Evolutionary conservation across 2,329 filamentous ascomycete species (phyloP), one percentile per base, ranked within the genome.

Genomic region (Lasiodiplodia sp.): DNA sequence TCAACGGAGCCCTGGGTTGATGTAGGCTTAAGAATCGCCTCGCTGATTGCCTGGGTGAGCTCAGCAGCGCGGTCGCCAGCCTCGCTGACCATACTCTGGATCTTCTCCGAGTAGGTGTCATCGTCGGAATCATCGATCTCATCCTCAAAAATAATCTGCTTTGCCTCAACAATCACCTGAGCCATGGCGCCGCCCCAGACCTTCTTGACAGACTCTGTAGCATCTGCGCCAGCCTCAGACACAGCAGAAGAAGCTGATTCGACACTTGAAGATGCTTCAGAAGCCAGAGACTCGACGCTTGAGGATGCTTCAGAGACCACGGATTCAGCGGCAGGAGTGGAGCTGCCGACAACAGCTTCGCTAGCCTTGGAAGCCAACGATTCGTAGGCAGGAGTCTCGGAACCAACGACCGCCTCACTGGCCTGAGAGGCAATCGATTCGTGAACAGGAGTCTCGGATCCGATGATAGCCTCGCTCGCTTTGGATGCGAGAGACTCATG

Each of bases 171-270:
- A 57, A 86, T 75, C 47, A 82, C 77, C 72, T 87, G 82, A 56
- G 86, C 84, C 78, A 86, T 83, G 67, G 84, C 84, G 74, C 86
- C 82, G 73, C 83, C 85, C 73, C 83, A 87, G 37, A 88, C 84
- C 74, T 86, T 87, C 71, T 81, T 82, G 0, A 82, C 78, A n/a
- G 76, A 72, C n/a, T 72, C 70, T 44, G 72, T 73, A 6, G 74
- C 72, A 37, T 76, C 73, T n/a, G 47, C n/a, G 51, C 67, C 67
- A 8, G 68, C 51, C 25, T 68, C 57, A 34, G 75, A 74, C 40
- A 74, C 76, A 14, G 68, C 69, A 31, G 75, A 75, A 11, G 71
- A 73, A 4, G 49, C 68, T 8, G 65, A 65, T 2, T 47, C 56
- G 16, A 69, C 14, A 21, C 62, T 68, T 31, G 69, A 68, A 21